Base-by-base conservation (phyloP, 1,284 basidiomycete species). In the Sutorius eximius region DNA sequence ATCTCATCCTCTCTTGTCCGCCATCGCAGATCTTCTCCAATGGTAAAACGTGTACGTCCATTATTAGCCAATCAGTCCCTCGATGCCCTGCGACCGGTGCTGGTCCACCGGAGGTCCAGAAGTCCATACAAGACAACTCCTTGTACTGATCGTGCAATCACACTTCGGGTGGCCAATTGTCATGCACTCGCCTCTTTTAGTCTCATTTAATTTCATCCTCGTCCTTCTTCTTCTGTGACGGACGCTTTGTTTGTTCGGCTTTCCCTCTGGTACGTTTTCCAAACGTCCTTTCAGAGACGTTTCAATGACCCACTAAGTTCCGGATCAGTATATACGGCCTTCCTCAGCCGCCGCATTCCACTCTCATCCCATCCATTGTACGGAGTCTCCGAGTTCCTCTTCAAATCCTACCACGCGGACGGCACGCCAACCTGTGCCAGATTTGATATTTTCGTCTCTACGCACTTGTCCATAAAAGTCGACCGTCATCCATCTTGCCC, bases 341-440 rank as follows among this genome's bases (percentile, higher is more conserved):
- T 54, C 56, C 27, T 43, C 6, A 49, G 20, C 32, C 51, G 51
- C 60, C 54, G 40, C 56, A 38, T 53, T 52, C 24, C 46, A 29
- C 48, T 63, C 57, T 49, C 57, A 67, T 56, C 53, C 56, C 51
- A 59, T 60, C 58, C 59, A 46, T 48, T 49, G 5, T 43, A 55
- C 65, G 57, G 65, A 52, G 44, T 48, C 36, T 51, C 45, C 57
- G 44, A 43, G 30, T 52, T 45, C 51, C 37, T 55, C 49, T 57
- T 51, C 50, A 12, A 52, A 53, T 61, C 46, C 2, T 33, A 58
- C 66, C 66, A 67, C 66, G 66, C 62, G 68, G 61, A 46, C 58
- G 55, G 52, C 66, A 67, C 66, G 67, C 67, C 54, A 59, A 42
- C 66, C 68, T 67, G 68, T 67, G 66, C 51, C 22, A 59, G 66